Percentiles rank a stretch among this genome's conserved stretches.
These are phyloP conservation scores for Hemileccinum rubropunctum DNA, from an alignment of 768 basidiomycete genomes.

Conservation along the genomic window DNA sequence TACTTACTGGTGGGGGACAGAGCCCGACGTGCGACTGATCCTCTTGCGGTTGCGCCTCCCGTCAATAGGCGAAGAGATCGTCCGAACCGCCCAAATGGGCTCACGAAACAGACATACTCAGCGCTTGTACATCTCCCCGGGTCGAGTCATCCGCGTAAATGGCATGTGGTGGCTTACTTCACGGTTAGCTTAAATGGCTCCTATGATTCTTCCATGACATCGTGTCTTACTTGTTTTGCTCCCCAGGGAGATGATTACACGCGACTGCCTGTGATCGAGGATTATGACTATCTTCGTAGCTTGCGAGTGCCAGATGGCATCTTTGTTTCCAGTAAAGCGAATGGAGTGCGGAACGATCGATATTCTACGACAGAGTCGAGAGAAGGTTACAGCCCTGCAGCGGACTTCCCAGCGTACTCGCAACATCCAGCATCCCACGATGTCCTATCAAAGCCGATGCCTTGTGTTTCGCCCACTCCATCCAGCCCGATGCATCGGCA, in stretches of 20 bases:
- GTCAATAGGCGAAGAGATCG: conserved; percentile 71
- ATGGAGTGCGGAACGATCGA: conserved; percentile 29
- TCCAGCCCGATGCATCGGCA: conserved; percentile 9
- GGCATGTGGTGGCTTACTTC: conserved; percentile 85
- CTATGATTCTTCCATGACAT: neutral
- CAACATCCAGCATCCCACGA: conserved; percentile 14
- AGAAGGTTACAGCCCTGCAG: conserved; percentile 9
- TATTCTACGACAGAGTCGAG: conserved; percentile 16
- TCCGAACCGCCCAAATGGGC: conserved; percentile 74
- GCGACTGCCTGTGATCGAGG: conserved; percentile 68
- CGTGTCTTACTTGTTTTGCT: conserved; percentile 6
- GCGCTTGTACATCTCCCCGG: conserved; percentile 69
- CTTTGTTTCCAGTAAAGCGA: conserved; percentile 68
- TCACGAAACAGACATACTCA: conserved; percentile 85
- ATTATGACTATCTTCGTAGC: conserved; percentile 68
- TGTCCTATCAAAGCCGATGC: conserved; percentile 4
- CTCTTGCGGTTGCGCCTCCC: conserved; percentile 53
- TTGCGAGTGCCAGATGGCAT: conserved; percentile 67
- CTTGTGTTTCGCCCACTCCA: conserved; percentile 16
- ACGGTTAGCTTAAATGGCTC: conserved; percentile 44
- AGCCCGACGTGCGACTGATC: conserved; percentile 59
- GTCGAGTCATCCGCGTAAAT: conserved; percentile 58
- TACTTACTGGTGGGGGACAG: conserved; percentile 31
- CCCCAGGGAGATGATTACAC: conserved; percentile 66
- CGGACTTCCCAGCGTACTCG: conserved; percentile 12